Evolutionary conservation across 345 rosid species (phyloP), one percentile per base, ranked within the genome.

Genomic region (Capsella bursapastoris): DNA sequence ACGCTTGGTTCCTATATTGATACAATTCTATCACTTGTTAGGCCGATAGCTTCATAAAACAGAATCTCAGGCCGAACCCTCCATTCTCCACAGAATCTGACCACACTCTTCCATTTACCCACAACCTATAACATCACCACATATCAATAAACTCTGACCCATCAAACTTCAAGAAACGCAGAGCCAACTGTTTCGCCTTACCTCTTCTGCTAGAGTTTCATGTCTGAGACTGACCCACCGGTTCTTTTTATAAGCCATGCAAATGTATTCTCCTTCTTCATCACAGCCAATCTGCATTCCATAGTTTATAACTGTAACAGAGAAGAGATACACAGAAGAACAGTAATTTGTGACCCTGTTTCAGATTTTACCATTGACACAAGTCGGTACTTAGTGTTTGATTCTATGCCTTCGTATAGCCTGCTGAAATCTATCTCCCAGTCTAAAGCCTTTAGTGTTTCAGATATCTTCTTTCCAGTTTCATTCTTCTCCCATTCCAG

Each of bases 321-420:
- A 61, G 16, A 38, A 11, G 12, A 28, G 4, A 43, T 27, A 62
- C 49, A 62, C 49, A 62, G 18, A 62, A 62, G 18, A 43, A 13
- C 43, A 45, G 13, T 41, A 6, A 28, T n/a, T 14, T n/a, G 22
- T 50, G 31, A 66, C 32, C 15, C 29, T 49, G 49, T 37, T 66
- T 66, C 35, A 37, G 28, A 14, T 38, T 38, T 67, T 51, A 67
- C 71, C 61, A 67, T 25, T 67, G 61, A 53, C 25, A 53, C 62
- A 37, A 53, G 51, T 9, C 62, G 38, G 50, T 67, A 40, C 6
- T 40, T 27, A 4, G 61, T 27, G 38, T 37, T 25, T 31, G 59
- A 37, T 12, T 67, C 59, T 50, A 66, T 2, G 27, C 59, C 71
- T 66, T 51, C 6, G 5, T 51, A 52, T 52, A 67, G 72, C 51